Conservation (phyloP, 768 basidiomycete genomes). For the Podaxis rugospora region DNA sequence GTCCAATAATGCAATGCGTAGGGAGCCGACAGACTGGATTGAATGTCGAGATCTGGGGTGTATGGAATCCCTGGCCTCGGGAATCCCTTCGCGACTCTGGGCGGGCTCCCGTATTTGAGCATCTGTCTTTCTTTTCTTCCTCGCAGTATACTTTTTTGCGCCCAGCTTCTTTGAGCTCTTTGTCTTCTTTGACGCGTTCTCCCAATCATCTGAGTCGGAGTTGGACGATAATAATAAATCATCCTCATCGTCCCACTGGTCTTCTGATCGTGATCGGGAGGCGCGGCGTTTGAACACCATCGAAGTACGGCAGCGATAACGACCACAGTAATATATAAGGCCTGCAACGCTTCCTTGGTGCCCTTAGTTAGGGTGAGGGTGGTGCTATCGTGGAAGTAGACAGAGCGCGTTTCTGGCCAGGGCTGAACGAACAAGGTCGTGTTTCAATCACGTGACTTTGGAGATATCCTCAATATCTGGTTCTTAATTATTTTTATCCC, state of each 20-base stretch:
- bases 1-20: slow-evolving; percentile 46
- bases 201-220: slow-evolving; percentile 13
- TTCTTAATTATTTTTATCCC: neutral
- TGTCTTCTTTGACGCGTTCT: slow-evolving; percentile 17
- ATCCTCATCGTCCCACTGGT: slow-evolving; percentile 16
- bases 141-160: neutral
- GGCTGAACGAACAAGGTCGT: neutral
- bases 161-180: slow-evolving; percentile 1
- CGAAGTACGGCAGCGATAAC: neutral
- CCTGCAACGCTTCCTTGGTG: neutral
- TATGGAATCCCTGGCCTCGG: slow-evolving; percentile 10
- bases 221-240: slow-evolving; percentile 4
- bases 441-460: neutral
- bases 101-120: slow-evolving; percentile 1
- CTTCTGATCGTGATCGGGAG: slow-evolving; percentile 16
- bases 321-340: neutral
- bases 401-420: neutral
- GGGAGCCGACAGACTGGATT: slow-evolving; percentile 33
- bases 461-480: neutral
- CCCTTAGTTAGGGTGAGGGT: neutral
- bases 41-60: slow-evolving; percentile 49
- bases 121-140: slow-evolving; percentile 9
- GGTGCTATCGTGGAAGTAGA: neutral
- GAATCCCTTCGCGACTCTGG: slow-evolving; percentile 12
- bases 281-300: slow-evolving; percentile 21